Conservation (phyloP, 371 early-diverging fungal genomes). For the Coemansia sp. region DNA sequence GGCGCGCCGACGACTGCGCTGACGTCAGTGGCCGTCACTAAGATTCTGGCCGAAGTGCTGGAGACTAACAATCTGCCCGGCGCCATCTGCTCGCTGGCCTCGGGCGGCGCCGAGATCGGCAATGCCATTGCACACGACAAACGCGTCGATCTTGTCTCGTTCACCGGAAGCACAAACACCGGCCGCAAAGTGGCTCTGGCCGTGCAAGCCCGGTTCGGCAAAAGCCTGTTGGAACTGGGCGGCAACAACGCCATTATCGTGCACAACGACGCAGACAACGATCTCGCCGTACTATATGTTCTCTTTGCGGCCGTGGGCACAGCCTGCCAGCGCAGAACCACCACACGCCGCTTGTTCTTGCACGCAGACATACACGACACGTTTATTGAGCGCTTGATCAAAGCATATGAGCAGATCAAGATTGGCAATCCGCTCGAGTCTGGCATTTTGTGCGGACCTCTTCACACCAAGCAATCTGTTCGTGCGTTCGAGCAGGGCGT, state of each 20-base stretch:
- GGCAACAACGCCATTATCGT: slow-evolving; percentile 97
- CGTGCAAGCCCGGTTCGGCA: slow-evolving; percentile 89
- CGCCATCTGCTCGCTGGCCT: slow-evolving; percentile 83
- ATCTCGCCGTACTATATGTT: slow-evolving; percentile 84
- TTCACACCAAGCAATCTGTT: slow-evolving; percentile 87
- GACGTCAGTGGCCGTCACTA: slow-evolving; percentile 85
- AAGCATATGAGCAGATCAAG: slow-evolving; percentile 86
- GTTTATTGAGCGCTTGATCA: slow-evolving; percentile 73
- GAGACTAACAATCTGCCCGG: slow-evolving; percentile 83
- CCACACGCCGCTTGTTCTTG: slow-evolving; percentile 89
- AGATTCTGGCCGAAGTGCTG: slow-evolving; percentile 82
- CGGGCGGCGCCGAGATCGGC: slow-evolving; percentile 90
- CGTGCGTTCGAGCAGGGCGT: slow-evolving; percentile 73
- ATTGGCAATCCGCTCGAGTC: slow-evolving; percentile 87
- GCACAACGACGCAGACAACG: slow-evolving; percentile 90
- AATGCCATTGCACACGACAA: slow-evolving; percentile 70
- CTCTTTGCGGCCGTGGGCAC: slow-evolving; percentile 97
- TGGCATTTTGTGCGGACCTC: slow-evolving; percentile 89
- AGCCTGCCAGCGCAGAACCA: slow-evolving; percentile 96
- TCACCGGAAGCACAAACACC: slow-evolving; percentile 84
- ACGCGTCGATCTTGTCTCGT: slow-evolving; percentile 79
- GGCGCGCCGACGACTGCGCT: slow-evolving; percentile 91
- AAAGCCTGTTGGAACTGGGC: slow-evolving; percentile 86
- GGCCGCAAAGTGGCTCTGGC: slow-evolving; percentile 74
- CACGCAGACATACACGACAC: slow-evolving; percentile 89